Conservation (phyloP, 208 protist species). For the Trypanosoma grayi region DNA sequence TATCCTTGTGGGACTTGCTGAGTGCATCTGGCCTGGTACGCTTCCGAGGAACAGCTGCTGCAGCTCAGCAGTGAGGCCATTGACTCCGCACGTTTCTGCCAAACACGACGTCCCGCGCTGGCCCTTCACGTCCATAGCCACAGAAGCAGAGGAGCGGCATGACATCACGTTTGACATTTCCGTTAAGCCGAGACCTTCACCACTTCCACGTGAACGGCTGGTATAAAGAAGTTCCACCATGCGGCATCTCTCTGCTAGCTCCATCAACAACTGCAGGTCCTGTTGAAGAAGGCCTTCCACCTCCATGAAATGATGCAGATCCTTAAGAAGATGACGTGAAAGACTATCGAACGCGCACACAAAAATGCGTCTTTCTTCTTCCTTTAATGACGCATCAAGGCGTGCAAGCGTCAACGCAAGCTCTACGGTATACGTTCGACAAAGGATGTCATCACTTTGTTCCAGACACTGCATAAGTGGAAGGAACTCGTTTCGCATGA, state of each 20-base stretch:
- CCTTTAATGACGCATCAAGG: constrained; percentile 61
- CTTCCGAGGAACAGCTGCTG: constrained; percentile 1
- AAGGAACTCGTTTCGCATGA: constrained; percentile 63
- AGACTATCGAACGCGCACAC: constrained; percentile 69
- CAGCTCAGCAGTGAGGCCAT: constrained; percentile 1
- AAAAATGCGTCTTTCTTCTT: constrained; percentile 65
- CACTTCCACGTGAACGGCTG: constrained; percentile 1
- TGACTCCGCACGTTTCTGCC: not conserved
- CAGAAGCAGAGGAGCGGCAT: not conserved
- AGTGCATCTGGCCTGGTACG: not conserved
- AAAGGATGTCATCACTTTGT: constrained; percentile 23
- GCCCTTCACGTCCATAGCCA: not conserved
- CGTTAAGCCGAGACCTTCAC: not conserved
- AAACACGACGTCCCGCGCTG: not conserved
- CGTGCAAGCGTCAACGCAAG: constrained; percentile 66
- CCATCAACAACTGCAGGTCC: constrained; percentile 34
- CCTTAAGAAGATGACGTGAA: constrained; percentile 34
- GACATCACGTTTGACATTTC: not conserved
- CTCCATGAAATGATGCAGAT: constrained; percentile 41
- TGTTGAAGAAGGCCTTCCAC: constrained; percentile 36
- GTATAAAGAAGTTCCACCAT: constrained; percentile 25
- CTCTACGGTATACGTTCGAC: constrained; percentile 68
- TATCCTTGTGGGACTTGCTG: not conserved
- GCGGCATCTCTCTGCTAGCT: constrained; percentile 43
- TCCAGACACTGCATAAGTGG: constrained; percentile 59